Percentiles rank a stretch among this genome's conserved stretches.
Conservation (phyloP, 148 eudicot species). For the Persicaria maculosa region DNA sequence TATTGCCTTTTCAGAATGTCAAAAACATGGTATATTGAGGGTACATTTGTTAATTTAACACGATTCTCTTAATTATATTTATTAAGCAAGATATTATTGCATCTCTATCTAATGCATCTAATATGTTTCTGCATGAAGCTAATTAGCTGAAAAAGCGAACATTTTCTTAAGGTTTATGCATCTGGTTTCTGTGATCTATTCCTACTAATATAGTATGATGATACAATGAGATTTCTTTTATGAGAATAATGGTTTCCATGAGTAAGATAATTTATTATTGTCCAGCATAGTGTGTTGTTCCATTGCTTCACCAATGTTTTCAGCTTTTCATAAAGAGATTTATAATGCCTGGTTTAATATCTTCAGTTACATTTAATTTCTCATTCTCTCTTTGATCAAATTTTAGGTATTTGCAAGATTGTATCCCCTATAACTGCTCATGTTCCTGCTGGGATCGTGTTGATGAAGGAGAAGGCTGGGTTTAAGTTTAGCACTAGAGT, state of each 20-base stretch:
- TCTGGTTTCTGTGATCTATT: not conserved
- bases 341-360: not conserved
- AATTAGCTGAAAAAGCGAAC: not conserved
- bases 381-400: not conserved
- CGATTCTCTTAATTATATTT: not conserved
- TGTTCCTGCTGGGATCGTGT: constrained; percentile 90
- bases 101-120: not conserved
- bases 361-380: not conserved
- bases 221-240: not conserved
- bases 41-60: not conserved
- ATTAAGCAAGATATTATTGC: not conserved
- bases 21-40: not conserved
- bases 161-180: not conserved
- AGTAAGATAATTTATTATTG: not conserved
- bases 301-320: not conserved
- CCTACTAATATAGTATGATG: not conserved
- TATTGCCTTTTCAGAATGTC: not conserved
- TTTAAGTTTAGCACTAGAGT: constrained; percentile 92
- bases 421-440: constrained; percentile 76
- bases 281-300: not conserved
- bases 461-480: constrained; percentile 86
- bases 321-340: not conserved
- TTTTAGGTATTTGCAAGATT: constrained; percentile 90
- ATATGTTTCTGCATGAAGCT: constrained; percentile 1
- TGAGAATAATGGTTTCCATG: not conserved